Evolutionary conservation across 2,329 filamentous ascomycete species (phyloP).

Genomic region (Fusarium sp.): DNA sequence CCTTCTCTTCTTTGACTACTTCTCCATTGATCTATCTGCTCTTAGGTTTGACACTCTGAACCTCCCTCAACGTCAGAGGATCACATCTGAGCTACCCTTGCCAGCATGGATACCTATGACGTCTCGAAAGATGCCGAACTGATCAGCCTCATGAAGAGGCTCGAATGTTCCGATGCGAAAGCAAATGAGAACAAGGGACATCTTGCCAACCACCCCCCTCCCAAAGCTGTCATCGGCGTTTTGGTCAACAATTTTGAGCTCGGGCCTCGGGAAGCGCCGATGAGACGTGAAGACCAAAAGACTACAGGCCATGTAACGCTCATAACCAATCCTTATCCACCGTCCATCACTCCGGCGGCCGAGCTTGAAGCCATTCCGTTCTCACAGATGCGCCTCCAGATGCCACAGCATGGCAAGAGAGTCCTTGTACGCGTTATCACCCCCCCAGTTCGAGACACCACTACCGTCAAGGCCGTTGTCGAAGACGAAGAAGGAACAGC

Average conservation of each 20-base stretch:
- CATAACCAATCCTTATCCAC: neutral
- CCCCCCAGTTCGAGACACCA: conserved; percentile 15
- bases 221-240: accelerated
- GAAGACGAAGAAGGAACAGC: conserved; percentile 53
- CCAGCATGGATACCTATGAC: neutral
- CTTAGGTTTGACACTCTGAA: neutral
- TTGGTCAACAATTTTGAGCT: accelerated
- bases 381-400: conserved; percentile 14
- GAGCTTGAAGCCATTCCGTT: neutral
- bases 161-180: neutral
- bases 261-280: too few species aligned
- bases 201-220: neutral
- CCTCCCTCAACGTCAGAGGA: too few species aligned
- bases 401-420: conserved; percentile 30
- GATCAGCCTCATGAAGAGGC: accelerated
- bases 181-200: neutral
- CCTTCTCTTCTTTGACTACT: neutral
- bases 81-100: neutral
- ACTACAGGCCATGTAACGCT: neutral
- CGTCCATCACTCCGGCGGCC: accelerated
- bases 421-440: conserved; percentile 36
- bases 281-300: neutral
- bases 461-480: conserved; percentile 44
- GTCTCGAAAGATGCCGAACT: neutral
- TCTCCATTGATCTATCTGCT: neutral